These are phyloP conservation scores for Coemansia sp. DNA, from an alignment of 192 early-diverging fungal species.

Conservation along the genomic window DNA sequence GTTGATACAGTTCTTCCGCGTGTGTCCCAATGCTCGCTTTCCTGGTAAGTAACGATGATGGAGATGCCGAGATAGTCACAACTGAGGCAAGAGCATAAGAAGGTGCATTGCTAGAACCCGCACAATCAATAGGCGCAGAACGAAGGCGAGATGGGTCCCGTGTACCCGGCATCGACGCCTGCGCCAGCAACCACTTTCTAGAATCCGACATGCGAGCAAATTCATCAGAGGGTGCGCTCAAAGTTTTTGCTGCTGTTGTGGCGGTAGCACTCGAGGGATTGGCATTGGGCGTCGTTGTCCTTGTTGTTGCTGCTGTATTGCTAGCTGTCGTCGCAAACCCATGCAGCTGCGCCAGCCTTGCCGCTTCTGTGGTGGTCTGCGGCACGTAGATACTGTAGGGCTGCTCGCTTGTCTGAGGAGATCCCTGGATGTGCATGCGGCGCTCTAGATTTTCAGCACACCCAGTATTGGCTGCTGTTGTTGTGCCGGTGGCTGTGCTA, in stretches of 20 bases:
- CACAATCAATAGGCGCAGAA: neutral
- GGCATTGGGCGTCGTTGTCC: constrained; percentile 9
- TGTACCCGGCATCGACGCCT: constrained; percentile 6
- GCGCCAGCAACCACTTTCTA: neutral
- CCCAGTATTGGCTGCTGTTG: neutral
- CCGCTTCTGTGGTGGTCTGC: neutral
- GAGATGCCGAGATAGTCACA: constrained; percentile 1
- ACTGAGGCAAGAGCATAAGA: constrained; percentile 7
- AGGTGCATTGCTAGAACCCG: neutral
- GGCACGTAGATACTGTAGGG: neutral
- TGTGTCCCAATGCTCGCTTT: neutral
- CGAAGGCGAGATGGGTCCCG: neutral
- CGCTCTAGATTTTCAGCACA: neutral
- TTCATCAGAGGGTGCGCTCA: constrained; percentile 2
- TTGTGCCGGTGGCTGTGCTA: neutral
- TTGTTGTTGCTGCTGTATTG: constrained; percentile 7
- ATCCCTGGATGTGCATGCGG: constrained; percentile 11
- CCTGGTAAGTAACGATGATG: constrained; percentile 1
- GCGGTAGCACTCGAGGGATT: neutral
- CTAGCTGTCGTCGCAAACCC: neutral
- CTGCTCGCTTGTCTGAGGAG: constrained; percentile 7
- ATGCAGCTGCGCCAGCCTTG: neutral
- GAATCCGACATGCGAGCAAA: neutral
- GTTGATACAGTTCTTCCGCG: neutral
- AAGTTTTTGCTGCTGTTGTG: neutral